Evolutionary conservation across 2,329 filamentous ascomycete species (phyloP).

Genomic region (Trichoderma guizhouense): DNA sequence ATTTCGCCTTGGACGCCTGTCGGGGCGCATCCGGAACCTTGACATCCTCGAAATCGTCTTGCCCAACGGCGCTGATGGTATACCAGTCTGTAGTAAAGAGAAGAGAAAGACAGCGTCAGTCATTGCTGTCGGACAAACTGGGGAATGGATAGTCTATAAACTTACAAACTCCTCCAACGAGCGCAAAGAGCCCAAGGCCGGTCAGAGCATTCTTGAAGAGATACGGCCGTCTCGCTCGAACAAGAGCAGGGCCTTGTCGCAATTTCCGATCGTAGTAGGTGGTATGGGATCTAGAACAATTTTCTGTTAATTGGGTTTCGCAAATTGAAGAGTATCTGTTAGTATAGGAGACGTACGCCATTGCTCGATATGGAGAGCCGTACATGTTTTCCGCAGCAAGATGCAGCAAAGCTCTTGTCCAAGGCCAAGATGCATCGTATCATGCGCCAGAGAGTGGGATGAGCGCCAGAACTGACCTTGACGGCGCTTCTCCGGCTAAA

Average conservation of each 20-base stretch:
- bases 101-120: neutral
- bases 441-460: constrained; percentile 18
- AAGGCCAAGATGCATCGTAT: neutral
- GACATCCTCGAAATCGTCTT: constrained; percentile 96
- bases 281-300: constrained; percentile 36
- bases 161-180: constrained; percentile 87
- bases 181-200: constrained; percentile 68
- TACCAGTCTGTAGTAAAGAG: constrained; percentile 46
- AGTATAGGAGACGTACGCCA: neutral
- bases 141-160: constrained; percentile 25
- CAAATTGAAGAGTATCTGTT: neutral
- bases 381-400: neutral
- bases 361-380: neutral
- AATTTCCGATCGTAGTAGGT: constrained; percentile 92
- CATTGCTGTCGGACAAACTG: neutral
- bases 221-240: constrained; percentile 88
- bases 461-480: constrained; percentile 20
- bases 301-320: neutral
- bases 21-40: constrained; percentile 74
- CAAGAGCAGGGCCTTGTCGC: constrained; percentile 81
- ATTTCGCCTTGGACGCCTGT: constrained; percentile 41
- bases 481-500: constrained; percentile 27
- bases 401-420: neutral
- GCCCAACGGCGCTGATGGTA: constrained; percentile 78
- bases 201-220: constrained; percentile 84